Evolutionary conservation across 495 filamentous ascomycete species (phyloP).

Genomic region (Tuber umbilicatum): DNA sequence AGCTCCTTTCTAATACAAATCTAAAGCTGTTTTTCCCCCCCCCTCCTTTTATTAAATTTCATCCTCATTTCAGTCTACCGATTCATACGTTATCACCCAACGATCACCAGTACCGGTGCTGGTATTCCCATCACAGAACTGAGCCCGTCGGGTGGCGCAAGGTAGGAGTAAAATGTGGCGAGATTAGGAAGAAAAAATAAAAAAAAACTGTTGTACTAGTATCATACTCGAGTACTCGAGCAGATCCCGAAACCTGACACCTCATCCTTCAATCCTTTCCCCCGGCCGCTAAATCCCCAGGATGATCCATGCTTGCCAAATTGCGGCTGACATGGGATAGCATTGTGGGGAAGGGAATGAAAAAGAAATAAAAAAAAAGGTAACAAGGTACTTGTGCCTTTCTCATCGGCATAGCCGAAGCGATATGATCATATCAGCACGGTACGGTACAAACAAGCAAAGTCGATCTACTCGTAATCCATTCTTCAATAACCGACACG

Average conservation of each 20-base stretch:
- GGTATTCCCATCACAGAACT: not conserved
- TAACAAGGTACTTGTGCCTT: not conserved
- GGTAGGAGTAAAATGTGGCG: not conserved
- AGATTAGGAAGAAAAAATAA: not conserved
- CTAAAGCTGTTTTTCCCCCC: not conserved
- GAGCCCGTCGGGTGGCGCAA: not conserved
- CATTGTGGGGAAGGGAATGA: not conserved
- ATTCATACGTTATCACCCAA: constrained; percentile 2
- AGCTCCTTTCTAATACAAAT: not conserved
- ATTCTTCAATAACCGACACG: too few relatives aligned
- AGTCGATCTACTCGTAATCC: too few relatives aligned
- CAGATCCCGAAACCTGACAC: not conserved
- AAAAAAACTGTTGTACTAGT: not conserved
- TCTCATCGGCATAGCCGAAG: not conserved
- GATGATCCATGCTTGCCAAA: constrained; percentile 6
- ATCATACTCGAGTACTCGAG: not conserved
- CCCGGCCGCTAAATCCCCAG: constrained; percentile 3
- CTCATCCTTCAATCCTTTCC: not conserved
- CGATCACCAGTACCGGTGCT: not conserved
- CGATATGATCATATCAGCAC: too few relatives aligned
- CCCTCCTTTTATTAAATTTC: not conserved
- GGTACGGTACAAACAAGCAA: too few relatives aligned
- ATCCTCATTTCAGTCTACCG: not conserved
- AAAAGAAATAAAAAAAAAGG: not conserved
- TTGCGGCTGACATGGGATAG: not conserved